Evolutionary conservation across 768 basidiomycete species (phyloP).

Genomic region (Naganishia vaughanmartiniae): DNA sequence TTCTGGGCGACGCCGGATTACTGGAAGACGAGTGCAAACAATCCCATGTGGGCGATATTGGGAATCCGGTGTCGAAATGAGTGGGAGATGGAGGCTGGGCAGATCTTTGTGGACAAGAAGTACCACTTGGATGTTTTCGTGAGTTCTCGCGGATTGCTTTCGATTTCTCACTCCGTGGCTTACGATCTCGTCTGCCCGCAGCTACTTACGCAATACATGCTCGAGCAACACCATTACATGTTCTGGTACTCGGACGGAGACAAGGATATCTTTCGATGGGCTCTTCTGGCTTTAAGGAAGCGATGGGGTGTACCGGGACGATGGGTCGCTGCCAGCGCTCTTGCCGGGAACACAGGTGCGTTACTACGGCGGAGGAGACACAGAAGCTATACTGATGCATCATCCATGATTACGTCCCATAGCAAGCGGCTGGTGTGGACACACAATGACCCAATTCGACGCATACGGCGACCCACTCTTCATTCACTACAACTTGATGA

Average conservation of each 20-base stretch:
- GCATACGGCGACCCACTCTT: constrained; percentile 45
- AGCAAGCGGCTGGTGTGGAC: constrained; percentile 35
- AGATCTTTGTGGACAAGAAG: constrained; percentile 55
- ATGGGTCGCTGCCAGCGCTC: constrained; percentile 52
- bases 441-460: constrained; percentile 54
- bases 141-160: neutral
- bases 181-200: neutral
- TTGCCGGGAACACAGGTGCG: constrained; percentile 47
- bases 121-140: constrained; percentile 53
- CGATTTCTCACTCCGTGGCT: neutral
- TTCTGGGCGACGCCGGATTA: constrained; percentile 52
- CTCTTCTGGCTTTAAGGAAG: constrained; percentile 54
- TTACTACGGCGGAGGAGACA: neutral
- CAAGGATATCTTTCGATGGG: constrained; percentile 53
- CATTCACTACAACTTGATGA: constrained; percentile 55
- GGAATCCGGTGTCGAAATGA: constrained; percentile 56
- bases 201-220: constrained; percentile 49
- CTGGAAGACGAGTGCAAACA: constrained; percentile 54
- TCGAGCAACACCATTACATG: constrained; percentile 51
- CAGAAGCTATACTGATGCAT: no score
- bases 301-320: constrained; percentile 56
- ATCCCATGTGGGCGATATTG: constrained; percentile 54
- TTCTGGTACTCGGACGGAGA: constrained; percentile 55
- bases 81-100: constrained; percentile 56
- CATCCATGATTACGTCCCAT: neutral